phyloP scores from a whole-genome alignment of 257 asterid species.

The Leonotis leonurus region DNA sequence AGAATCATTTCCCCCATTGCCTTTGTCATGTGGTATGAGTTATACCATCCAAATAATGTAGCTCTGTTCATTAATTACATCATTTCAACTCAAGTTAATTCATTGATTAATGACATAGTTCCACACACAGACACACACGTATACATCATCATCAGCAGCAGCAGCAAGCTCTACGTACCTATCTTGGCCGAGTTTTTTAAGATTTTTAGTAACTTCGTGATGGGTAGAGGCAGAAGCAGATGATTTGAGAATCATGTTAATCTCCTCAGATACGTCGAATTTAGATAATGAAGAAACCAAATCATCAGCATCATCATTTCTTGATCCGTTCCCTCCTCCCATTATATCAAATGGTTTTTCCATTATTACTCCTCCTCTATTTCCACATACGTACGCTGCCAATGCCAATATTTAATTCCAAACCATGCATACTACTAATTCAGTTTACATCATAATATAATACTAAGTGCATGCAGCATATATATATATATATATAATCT shows the following conservation, averaged over 20 bases:
- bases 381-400: constrained; percentile 32
- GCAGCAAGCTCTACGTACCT: too few relatives aligned
- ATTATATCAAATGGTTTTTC: constrained; percentile 27
- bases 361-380: constrained; percentile 27
- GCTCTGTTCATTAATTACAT: constrained; percentile 20
- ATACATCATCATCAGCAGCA: too few relatives aligned
- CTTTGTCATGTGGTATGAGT: constrained; percentile 39
- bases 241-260: constrained; percentile 3
- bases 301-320: too few relatives aligned
- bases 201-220: not conserved
- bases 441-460: not conserved
- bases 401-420: not conserved
- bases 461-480: too few relatives aligned
- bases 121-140: not conserved
- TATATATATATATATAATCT: not conserved
- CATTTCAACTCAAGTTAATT: not conserved
- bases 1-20: constrained; percentile 51
- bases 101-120: too few relatives aligned
- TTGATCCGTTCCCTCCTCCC: constrained; percentile 28
- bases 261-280: constrained; percentile 8
- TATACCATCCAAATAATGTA: constrained; percentile 32
- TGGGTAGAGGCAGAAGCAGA: not conserved
- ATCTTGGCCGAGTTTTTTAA: constrained; percentile 9
- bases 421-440: not conserved
- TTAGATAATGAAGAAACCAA: not conserved